These are phyloP conservation scores for Dendrothele bispora DNA, from an alignment of 768 basidiomycete genomes.

Conservation along the genomic window DNA sequence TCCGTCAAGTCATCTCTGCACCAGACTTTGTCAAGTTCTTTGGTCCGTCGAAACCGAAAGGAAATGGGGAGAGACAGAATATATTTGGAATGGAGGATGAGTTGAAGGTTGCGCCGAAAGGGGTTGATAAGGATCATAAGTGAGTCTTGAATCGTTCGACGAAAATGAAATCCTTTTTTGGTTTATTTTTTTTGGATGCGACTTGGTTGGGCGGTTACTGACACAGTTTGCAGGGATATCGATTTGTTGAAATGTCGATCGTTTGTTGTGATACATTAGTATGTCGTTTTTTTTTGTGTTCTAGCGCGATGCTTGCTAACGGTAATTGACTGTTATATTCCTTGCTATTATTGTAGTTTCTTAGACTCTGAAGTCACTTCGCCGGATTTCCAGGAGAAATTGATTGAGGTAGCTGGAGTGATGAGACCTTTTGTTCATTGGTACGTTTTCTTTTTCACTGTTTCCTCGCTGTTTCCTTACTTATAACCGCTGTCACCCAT, in stretches of 20 bases:
- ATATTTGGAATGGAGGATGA: constrained; percentile 89
- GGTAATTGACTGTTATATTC: too few relatives aligned
- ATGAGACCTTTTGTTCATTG: constrained; percentile 80
- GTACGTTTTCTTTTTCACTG: too few relatives aligned
- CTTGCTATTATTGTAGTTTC: constrained; percentile 46
- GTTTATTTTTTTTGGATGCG: constrained; percentile 5
- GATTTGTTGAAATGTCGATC: constrained; percentile 86
- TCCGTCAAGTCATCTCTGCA: constrained; percentile 66
- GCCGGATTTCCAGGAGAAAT: constrained; percentile 62
- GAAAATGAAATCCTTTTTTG: too few relatives aligned
- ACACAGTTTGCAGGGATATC: constrained; percentile 67
- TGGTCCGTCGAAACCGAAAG: constrained; percentile 63
- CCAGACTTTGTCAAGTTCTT: constrained; percentile 77
- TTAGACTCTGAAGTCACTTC: constrained; percentile 70
- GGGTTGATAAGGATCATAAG: constrained; percentile 80
- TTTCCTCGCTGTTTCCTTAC: too few relatives aligned
- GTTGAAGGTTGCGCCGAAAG: constrained; percentile 90
- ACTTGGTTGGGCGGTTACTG: not conserved
- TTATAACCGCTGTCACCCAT: too few relatives aligned
- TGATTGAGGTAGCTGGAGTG: constrained; percentile 54
- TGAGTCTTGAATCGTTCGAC: too few relatives aligned
- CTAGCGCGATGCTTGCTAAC: constrained; percentile 28
- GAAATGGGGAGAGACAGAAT: constrained; percentile 63
- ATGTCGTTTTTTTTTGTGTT: constrained; percentile 17
- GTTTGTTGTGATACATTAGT: constrained; percentile 69